Percentiles rank a stretch among this genome's conserved stretches.
These are phyloP conservation scores for Phytophthora tentaculata DNA, from an alignment of 352 stramenopile genomes.

Conservation along the genomic window DNA sequence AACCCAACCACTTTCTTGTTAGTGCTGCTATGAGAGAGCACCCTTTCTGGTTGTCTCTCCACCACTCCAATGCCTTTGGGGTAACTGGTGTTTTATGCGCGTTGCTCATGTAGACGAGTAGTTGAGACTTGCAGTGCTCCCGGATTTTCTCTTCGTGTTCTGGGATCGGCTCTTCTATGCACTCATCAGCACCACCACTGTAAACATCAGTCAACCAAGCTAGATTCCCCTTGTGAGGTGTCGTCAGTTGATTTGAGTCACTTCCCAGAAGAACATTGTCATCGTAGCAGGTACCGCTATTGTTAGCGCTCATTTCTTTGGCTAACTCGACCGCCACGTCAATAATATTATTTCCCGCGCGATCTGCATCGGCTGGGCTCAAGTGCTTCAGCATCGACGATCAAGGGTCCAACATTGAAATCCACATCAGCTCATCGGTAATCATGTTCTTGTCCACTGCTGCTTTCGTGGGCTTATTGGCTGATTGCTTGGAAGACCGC, in stretches of 20 bases:
- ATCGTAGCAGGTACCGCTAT: too few relatives aligned
- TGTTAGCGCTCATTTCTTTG: background rate
- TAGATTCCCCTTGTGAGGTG: too few relatives aligned
- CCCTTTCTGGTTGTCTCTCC: background rate
- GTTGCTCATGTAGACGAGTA: background rate
- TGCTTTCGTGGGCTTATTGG: too few relatives aligned
- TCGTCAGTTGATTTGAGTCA: too few relatives aligned
- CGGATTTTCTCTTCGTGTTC: background rate
- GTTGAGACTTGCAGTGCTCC: background rate
- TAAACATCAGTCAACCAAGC: background rate
- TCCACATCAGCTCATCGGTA: background rate
- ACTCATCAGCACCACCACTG: background rate
- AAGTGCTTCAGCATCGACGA: background rate
- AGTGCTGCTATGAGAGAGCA: background rate
- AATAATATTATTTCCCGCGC: background rate
- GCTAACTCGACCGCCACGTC: background rate
- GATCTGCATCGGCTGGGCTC: background rate
- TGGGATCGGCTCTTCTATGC: background rate
- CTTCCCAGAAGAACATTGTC: too few relatives aligned
- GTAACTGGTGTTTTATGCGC: slow-evolving; percentile 1
- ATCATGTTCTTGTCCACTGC: too few relatives aligned
- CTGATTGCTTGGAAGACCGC: too few relatives aligned
- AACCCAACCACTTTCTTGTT: slow-evolving; percentile 12
- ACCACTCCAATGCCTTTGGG: slow-evolving; percentile 2
- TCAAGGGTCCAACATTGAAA: slow-evolving; percentile 3